Percentiles rank a stretch among this genome's conserved stretches.
Conservation (phyloP, 1,139 yeast genomes). For the Pichia inconspicua region DNA sequence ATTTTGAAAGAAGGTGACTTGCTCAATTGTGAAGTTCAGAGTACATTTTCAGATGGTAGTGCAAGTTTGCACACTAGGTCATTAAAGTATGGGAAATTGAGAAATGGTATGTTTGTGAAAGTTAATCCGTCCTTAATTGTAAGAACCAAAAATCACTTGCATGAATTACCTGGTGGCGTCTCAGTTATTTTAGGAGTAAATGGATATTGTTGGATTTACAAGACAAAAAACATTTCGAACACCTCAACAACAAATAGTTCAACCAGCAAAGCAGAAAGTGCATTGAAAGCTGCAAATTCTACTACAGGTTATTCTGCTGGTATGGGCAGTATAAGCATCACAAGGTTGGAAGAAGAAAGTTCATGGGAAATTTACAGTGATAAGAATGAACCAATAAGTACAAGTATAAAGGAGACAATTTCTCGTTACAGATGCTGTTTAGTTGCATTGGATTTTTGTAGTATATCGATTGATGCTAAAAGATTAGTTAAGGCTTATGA, state of each 20-base stretch:
- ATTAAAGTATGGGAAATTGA: constrained; percentile 84
- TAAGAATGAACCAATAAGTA: constrained; percentile 64
- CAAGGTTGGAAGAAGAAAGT: constrained; percentile 87
- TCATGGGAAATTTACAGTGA: constrained; percentile 95
- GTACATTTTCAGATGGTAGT: constrained; percentile 79
- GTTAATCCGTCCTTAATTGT: constrained; percentile 80
- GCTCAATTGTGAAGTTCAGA: constrained; percentile 92
- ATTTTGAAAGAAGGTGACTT: constrained; percentile 96
- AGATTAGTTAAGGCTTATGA: constrained; percentile 80
- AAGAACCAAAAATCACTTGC: constrained; percentile 80
- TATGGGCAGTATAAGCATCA: constrained; percentile 59
- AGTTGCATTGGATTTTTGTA: constrained; percentile 71
- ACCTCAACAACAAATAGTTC: constrained; percentile 20
- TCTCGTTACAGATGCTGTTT: constrained; percentile 81
- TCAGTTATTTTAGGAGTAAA: constrained; percentile 88
- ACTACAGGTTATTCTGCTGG: constrained; percentile 44
- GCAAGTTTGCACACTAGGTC: constrained; percentile 95
- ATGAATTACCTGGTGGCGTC: constrained; percentile 83
- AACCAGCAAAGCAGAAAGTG: constrained; percentile 30
- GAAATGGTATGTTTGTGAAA: constrained; percentile 77
- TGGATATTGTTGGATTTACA: constrained; percentile 89
- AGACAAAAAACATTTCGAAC: constrained; percentile 38
- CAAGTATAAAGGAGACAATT: constrained; percentile 60
- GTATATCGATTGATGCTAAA: constrained; percentile 78
- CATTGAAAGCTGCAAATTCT: constrained; percentile 30